Evolutionary conservation across 768 basidiomycete genomes (phyloP), one percentile per base, ranked within the genome.

Genomic region (Mycena leptocephala): DNA sequence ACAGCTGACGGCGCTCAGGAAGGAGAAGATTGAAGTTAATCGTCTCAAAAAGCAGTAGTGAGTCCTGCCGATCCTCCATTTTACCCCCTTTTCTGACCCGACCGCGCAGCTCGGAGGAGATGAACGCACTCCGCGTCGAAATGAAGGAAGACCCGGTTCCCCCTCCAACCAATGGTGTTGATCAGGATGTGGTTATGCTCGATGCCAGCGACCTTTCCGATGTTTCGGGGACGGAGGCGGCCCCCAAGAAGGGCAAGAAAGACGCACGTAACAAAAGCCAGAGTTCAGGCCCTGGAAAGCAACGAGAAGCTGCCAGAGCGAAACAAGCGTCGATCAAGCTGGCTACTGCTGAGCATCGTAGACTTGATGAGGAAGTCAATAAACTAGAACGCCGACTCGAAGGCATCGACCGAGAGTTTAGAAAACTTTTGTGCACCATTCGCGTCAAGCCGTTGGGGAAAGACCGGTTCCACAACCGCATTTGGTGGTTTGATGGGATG

Each of bases 401-500:
- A 80, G 91, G 90, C 62, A 95, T 98, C 76, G 97, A 99, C 82
- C 94, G 96, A 56, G 98, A 99, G 76, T 99, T 99, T 87, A 90
- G 98, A 77, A 95, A 97, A 83, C 89, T 96, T 62, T 88, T 96
- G 51, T 95, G 96, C 70, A 92, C 94, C 8, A 91, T 97, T 62
- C 91, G 98, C 67, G 93, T 96, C 26, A 95, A 96, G 80, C 96
- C 97, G 2, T 81, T 99, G 64, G 98, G 98, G 18, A 90, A 91
- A 76, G 98, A 99, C 82, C 90, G 98, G 67, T 99, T 99, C 85
- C 95, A 95, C 81, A 98, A 98, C 82, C 93, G 96, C 37, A 89
- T 98, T 74, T 99, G 98, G 98, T 99, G 98, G 98, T 96, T 99
- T 82, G 98, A 99, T 84, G 98, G 98, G 13, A 91, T 97, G 89